Base-by-base conservation (phyloP, 495 filamentous ascomycete species). In the Trypethelium eluteriae region DNA sequence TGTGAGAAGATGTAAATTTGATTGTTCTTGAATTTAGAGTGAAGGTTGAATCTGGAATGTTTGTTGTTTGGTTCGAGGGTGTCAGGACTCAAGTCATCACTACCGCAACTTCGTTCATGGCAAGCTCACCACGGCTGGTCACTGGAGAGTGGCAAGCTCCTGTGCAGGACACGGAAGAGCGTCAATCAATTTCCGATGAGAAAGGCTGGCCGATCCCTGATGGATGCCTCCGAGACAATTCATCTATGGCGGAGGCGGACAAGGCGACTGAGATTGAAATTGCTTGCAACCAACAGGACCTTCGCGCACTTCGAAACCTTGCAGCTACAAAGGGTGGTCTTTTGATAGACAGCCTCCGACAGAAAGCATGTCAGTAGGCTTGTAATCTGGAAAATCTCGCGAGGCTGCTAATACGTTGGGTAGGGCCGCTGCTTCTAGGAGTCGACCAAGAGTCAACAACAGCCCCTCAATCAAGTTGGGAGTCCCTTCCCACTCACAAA, bases 341-440 rank as follows among this genome's bases (percentile, higher is more conserved):
- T 61, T 74, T 97, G 41, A 83, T 85, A 59, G 94, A 98, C 78
- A 80, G 82, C n/a, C 76, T 95, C 70, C 88, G 94, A 72, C 83
- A 83, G 73, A 81, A 83, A 76, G 93, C 90, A 72, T 98, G 94
- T 96, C 83, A 80, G 91, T 36, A 68, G n/a, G 49, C 25, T 34
- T 47, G 63, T 67, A 25, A 68, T 25, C 32, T 35, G 32, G 18
- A 50, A 39, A 62, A 64, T 41, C 62, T 3, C 12, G 5, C 34
- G 12, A 5, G 47, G 9, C n/a, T 63, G 47, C n/a, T 56, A 61
- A 63, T 47, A 63, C 47, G 64, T 56, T 46, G 10, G 44, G 36
- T 64, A 96, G 92, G 92, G 92, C 91, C 90, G 11, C 74, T 93
- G 39, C 79, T 96, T 5, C 80, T 96, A n/a, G 88, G 87, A 32